A percentile compares a stretch with the other conserved stretches of the same genome.
phyloP scores from a whole-genome alignment of 352 stramenopile genomes.

The Phytopythium cucurbitacearum region DNA sequence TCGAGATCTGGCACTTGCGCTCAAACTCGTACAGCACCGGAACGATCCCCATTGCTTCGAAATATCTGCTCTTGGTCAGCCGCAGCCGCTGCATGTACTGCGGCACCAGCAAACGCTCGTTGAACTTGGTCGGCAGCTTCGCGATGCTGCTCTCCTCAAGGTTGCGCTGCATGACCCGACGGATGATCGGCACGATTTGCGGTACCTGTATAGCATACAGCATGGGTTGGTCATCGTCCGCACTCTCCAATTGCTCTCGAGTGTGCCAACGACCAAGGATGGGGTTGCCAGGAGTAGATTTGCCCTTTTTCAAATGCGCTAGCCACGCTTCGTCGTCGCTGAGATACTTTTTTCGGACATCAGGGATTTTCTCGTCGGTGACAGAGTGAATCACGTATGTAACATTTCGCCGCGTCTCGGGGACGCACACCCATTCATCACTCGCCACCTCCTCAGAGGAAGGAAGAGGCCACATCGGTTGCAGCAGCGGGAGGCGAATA shows the following conservation, averaged over 20 bases:
- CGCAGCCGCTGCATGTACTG: conserved; percentile 65
- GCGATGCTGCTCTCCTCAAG: conserved; percentile 54
- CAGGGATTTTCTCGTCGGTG: conserved; percentile 32
- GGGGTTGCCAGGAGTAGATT: conserved; percentile 64
- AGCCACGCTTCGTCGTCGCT: conserved; percentile 42
- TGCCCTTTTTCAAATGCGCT: conserved; percentile 53
- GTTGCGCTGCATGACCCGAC: conserved; percentile 77
- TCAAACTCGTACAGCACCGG: conserved; percentile 86
- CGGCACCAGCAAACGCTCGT: conserved; percentile 72
- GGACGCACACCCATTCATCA: conserved; percentile 74
- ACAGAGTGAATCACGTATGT: conserved; percentile 60
- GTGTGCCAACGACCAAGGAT: conserved; percentile 78
- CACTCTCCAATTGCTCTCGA: conserved; percentile 51
- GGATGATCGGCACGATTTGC: conserved; percentile 76
- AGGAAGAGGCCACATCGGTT: conserved; percentile 66
- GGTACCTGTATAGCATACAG: conserved; percentile 72
- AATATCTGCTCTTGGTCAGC: conserved; percentile 65
- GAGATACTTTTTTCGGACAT: conserved; percentile 44
- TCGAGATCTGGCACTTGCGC: conserved; percentile 84
- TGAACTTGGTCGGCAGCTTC: conserved; percentile 55
- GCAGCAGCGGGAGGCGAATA: conserved; percentile 52
- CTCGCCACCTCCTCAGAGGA: conserved; percentile 7
- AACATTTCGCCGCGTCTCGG: conserved; percentile 60
- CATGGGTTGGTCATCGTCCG: conserved; percentile 51
- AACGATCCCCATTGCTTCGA: conserved; percentile 80